phyloP scores from a whole-genome alignment of 306 rosid species.

The Carpinus viminea region DNA sequence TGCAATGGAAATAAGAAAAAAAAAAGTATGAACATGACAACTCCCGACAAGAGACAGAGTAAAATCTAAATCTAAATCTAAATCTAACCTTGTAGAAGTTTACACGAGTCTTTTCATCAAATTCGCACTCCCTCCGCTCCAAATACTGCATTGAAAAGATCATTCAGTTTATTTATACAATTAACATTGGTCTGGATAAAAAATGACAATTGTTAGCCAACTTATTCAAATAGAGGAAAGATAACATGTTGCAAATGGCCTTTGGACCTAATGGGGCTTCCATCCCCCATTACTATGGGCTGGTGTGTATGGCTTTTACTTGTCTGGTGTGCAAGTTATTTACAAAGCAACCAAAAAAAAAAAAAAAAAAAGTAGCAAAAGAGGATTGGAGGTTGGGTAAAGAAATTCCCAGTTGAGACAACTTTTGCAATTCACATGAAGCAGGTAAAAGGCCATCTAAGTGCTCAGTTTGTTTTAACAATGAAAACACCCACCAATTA shows the following conservation, averaged over 20 bases:
- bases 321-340: neutral
- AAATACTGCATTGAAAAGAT: conserved; percentile 59
- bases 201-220: neutral
- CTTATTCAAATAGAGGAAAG: neutral
- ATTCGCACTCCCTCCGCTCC: conserved; percentile 85
- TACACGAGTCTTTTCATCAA: conserved; percentile 53
- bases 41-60: neutral
- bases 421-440: neutral
- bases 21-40: neutral
- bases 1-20: conserved; percentile 1
- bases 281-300: neutral
- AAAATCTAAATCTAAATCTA: conserved; percentile 4
- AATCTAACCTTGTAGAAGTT: conserved; percentile 60
- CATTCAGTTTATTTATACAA: neutral
- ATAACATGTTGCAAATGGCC: neutral
- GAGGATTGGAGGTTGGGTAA: neutral
- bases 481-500: neutral
- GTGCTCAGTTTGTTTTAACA: neutral
- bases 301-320: neutral
- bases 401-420: neutral
- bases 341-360: neutral
- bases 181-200: neutral
- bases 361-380: too few relatives aligned
- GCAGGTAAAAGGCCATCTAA: neutral
- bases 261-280: neutral